phyloP scores from a whole-genome alignment of 257 asterid species.

The Ocimum tenuiflorum region DNA sequence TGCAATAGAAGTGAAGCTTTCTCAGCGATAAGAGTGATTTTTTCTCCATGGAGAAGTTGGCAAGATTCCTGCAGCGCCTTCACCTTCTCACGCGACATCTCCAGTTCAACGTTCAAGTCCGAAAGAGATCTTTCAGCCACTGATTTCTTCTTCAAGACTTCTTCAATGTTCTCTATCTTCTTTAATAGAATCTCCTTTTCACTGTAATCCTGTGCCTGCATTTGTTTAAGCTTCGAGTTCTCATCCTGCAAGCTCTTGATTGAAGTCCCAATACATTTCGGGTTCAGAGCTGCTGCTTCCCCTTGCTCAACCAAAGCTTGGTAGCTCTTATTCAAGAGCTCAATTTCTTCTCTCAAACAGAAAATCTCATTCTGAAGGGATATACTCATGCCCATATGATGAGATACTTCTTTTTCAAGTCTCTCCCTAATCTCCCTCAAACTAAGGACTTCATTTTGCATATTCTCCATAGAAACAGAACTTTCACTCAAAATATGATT shows the following conservation, averaged over 20 bases:
- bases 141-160: constrained; percentile 37
- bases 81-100: constrained; percentile 37
- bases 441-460: constrained; percentile 54
- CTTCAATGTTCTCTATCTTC: constrained; percentile 63
- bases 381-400: constrained; percentile 39
- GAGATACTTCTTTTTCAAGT: constrained; percentile 64
- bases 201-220: constrained; percentile 33
- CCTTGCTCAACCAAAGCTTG: constrained; percentile 56
- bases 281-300: constrained; percentile 52
- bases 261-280: constrained; percentile 39
- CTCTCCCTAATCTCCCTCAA: constrained; percentile 63
- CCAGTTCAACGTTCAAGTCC: constrained; percentile 50
- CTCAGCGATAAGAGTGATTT: constrained; percentile 58
- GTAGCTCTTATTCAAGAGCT: constrained; percentile 50
- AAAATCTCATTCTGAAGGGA: constrained; percentile 56
- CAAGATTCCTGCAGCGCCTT: constrained; percentile 50
- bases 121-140: constrained; percentile 49
- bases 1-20: constrained; percentile 72
- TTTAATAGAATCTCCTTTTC: constrained; percentile 51
- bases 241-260: constrained; percentile 52
- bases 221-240: constrained; percentile 45
- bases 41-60: constrained; percentile 53
- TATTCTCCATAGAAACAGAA: constrained; percentile 45
- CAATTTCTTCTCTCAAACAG: constrained; percentile 62
- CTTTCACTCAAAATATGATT: constrained; percentile 40